Evolutionary conservation across 2,329 filamentous ascomycete genomes (phyloP), one percentile per base, ranked within the genome.

Genomic region (Furcasterigmium furcatum): DNA sequence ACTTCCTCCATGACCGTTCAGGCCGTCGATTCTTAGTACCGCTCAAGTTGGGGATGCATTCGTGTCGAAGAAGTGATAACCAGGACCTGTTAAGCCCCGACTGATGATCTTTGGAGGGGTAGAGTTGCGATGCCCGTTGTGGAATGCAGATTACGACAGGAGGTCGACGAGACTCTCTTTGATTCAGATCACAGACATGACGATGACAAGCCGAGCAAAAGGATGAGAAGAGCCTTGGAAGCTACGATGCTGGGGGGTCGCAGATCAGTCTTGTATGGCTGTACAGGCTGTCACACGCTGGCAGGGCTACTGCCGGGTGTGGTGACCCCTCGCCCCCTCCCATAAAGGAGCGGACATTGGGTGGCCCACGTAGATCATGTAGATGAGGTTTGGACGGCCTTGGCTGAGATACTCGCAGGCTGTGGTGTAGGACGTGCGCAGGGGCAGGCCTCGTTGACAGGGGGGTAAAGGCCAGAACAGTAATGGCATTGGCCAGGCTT

Each of bases 291-390:
- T 38, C 42, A 20, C 20, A 12, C 9, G 19, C 32, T 20, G 25
- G n/a, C 42, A 25, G 19, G 21, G 34, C 14, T 19, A 18, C 41
- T 4, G 6, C 30, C 20, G 22, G n/a, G 10, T 7, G 13, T 16
- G n/a, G n/a, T n/a, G n/a, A n/a, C n/a, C n/a, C n/a, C n/a, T n/a
- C n/a, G n/a, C 13, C 22, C 35, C 25, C 38, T 20, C 35, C 32
- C 42, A 38, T 38, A 38, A 44, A 18, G 22, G 35, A 38, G 25
- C n/a, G 32, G 21, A 38, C 27, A 44, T 34, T 42, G 29, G 18
- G 35, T 43, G 42, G 42, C 34, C 42, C 21, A 22, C 25, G 42
- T 30, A 44, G 42, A 44, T 44, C 42, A 44, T 44, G 42, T 29
- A 36, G 20, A 36, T 36, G 42, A 35, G 21, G 42, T 44, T 19